Evolutionary conservation across 768 basidiomycete genomes (phyloP).

Genomic region (Chalciporus piperatus): DNA sequence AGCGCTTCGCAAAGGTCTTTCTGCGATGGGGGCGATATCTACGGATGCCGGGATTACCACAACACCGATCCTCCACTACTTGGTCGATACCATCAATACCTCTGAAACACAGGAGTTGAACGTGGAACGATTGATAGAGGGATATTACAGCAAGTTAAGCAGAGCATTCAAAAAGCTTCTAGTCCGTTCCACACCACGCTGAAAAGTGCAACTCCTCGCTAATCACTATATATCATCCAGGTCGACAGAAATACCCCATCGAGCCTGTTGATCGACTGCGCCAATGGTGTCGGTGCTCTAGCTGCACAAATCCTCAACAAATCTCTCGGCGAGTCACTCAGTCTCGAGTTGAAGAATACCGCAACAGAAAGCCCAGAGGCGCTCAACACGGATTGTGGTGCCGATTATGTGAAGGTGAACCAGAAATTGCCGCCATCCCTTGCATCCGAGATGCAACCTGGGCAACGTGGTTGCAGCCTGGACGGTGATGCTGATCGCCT

Average conservation of each 20-base stretch:
- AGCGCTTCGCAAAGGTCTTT: slow-evolving; percentile 81
- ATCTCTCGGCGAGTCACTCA: slow-evolving; percentile 58
- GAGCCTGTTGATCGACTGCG: slow-evolving; percentile 87
- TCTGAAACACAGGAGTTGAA: slow-evolving; percentile 74
- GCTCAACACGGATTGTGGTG: slow-evolving; percentile 87
- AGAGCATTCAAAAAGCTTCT: slow-evolving; percentile 82
- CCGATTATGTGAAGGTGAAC: slow-evolving; percentile 93
- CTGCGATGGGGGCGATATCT: slow-evolving; percentile 62
- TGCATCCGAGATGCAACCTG: slow-evolving; percentile 54
- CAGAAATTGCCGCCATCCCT: slow-evolving; percentile 86
- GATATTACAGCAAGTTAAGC: slow-evolving; percentile 81
- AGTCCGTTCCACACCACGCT: slow-evolving; percentile 45
- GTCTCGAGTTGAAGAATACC: slow-evolving; percentile 68
- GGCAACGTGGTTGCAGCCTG: slow-evolving; percentile 86
- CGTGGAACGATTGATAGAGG: slow-evolving; percentile 77
- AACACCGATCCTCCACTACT: slow-evolving; percentile 94
- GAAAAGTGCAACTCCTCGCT: slow-evolving; percentile 1
- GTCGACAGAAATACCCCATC: slow-evolving; percentile 52
- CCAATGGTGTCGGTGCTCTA: slow-evolving; percentile 92
- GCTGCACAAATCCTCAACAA: slow-evolving; percentile 61
- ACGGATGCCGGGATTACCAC: slow-evolving; percentile 84
- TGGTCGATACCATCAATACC: slow-evolving; percentile 88
- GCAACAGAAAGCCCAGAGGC: slow-evolving; percentile 60
- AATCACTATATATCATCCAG: slow-evolving; percentile 34
- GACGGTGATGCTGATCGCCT: slow-evolving; percentile 98